Percentiles rank a stretch among this genome's conserved stretches.
Conservation (phyloP, 1,284 basidiomycete genomes). For the Sporisorium reilianum region DNA sequence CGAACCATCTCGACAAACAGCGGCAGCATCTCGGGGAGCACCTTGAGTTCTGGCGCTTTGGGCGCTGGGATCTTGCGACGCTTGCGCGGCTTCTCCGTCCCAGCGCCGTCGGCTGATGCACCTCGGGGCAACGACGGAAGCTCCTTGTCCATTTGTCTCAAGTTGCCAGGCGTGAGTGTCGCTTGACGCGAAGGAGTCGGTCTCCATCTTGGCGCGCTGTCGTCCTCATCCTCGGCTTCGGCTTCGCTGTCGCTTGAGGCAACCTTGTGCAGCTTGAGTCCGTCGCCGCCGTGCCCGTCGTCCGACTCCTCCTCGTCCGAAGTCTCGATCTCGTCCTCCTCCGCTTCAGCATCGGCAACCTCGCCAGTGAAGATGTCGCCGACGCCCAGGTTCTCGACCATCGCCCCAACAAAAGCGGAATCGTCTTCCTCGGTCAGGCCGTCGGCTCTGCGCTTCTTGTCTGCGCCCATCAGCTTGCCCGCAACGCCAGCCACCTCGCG, state of each 20-base stretch:
- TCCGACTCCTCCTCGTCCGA: constrained; percentile 69
- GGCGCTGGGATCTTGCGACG: constrained; percentile 73
- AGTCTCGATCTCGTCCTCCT: constrained; percentile 57
- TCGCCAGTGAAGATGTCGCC: constrained; percentile 64
- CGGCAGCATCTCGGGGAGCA: constrained; percentile 71
- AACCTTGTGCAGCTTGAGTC: constrained; percentile 1
- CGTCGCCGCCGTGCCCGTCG: constrained; percentile 68
- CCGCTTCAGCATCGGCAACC: constrained; percentile 63
- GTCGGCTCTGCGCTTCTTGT: constrained; percentile 39
- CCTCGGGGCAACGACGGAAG: constrained; percentile 48
- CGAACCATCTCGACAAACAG: constrained; percentile 64
- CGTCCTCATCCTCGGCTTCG: constrained; percentile 27
- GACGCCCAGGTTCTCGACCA: constrained; percentile 66
- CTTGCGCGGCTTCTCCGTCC: constrained; percentile 58
- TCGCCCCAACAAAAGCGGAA: constrained; percentile 57
- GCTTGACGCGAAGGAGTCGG: constrained; percentile 42
- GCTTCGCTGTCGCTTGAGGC: constrained; percentile 43
- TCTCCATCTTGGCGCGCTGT: constrained; percentile 31
- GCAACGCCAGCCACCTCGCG: constrained; percentile 58
- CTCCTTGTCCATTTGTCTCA: constrained; percentile 43
- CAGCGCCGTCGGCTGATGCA: constrained; percentile 3
- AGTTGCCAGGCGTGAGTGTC: constrained; percentile 28
- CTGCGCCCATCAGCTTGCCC: constrained; percentile 39
- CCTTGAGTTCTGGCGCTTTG: constrained; percentile 80
- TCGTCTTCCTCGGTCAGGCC: constrained; percentile 56